Base-by-base conservation (phyloP, 129 eudicot species). In the Ambrosia artemisiifolia region DNA sequence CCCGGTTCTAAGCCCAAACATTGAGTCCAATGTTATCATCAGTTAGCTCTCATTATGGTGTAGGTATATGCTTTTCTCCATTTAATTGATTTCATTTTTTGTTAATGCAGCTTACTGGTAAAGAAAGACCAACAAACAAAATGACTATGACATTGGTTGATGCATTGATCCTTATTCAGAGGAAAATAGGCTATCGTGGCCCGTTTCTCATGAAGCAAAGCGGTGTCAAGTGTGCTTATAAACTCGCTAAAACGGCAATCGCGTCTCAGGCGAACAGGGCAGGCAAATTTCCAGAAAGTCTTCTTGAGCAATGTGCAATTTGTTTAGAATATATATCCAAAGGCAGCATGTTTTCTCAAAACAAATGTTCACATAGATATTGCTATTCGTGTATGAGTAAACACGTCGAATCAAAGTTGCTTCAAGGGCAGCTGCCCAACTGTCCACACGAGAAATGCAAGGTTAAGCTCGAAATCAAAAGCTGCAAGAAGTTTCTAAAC, bases 231-330 rank as follows among this genome's bases (percentile, higher is more conserved):
- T 77, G 70, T 74, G 94, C 91, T 40, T 71, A 67, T 65, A 71
- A 83, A 85, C 87, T 87, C 43, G 96, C 95, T 32, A 63, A 82
- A 77, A 73, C 82, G 38, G 87, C 87, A 66, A 65, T 87, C 44
- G 69, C 35, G 18, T 74, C 74, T 38, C 78, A 85, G 73, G 65
- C 75, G 30, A 72, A 56, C 42, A 61, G 83, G 73, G 65, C 75
- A 35, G 69, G 56, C 48, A 61, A 54, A 44, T 72, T 54, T n/a
- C 73, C 51, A 32, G 60, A 46, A 62, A 47, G 2, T 4, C 19
- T 18, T 11, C 40, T 32, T 20, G 77, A 84, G 75, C 63, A 69
- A 35, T 89, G 96, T 36, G 47, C 50, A 63, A 86, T 89, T 11
- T 89, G 96, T 74, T 42, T 69, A 20, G 86, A 86, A 78, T 80